A percentile compares a stretch with the other conserved stretches of the same genome.
Conservation (phyloP, 306 rosid genomes). For the Inga oerstediana region DNA sequence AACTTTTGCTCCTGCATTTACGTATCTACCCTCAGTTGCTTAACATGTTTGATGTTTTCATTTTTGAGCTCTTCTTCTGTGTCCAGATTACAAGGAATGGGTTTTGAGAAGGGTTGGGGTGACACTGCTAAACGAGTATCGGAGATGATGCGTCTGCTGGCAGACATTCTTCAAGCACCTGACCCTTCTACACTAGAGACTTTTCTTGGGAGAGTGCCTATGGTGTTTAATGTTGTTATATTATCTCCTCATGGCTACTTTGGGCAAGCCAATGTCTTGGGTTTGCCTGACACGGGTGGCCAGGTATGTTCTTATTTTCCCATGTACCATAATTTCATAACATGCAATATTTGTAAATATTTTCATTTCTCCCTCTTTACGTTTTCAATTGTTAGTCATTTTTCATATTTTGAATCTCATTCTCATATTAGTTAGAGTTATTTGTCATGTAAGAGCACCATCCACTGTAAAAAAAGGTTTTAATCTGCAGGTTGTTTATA, state of each 20-base stretch:
- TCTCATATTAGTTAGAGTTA: slow-evolving; percentile 13
- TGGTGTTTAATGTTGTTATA: slow-evolving; percentile 91
- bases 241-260: slow-evolving; percentile 93
- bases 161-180: slow-evolving; percentile 91
- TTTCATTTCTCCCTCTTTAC: neutral
- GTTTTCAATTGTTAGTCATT: neutral
- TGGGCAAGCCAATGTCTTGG: slow-evolving; percentile 95
- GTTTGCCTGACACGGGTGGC: slow-evolving; percentile 98
- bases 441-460: slow-evolving; percentile 1
- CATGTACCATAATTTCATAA: slow-evolving; percentile 6
- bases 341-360: slow-evolving; percentile 4
- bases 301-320: slow-evolving; percentile 64
- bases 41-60: neutral
- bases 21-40: slow-evolving; percentile 4
- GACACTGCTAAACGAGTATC: slow-evolving; percentile 69
- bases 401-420: neutral
- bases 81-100: slow-evolving; percentile 84
- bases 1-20: neutral
- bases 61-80: slow-evolving; percentile 6
- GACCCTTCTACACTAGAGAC: slow-evolving; percentile 89
- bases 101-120: slow-evolving; percentile 96
- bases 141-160: slow-evolving; percentile 80
- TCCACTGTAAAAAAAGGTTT: slow-evolving; percentile 13
- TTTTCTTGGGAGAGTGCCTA: slow-evolving; percentile 88
- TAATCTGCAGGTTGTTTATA: slow-evolving; percentile 77